Conservation (phyloP, 257 asterid genomes). For the Vinca minor region DNA sequence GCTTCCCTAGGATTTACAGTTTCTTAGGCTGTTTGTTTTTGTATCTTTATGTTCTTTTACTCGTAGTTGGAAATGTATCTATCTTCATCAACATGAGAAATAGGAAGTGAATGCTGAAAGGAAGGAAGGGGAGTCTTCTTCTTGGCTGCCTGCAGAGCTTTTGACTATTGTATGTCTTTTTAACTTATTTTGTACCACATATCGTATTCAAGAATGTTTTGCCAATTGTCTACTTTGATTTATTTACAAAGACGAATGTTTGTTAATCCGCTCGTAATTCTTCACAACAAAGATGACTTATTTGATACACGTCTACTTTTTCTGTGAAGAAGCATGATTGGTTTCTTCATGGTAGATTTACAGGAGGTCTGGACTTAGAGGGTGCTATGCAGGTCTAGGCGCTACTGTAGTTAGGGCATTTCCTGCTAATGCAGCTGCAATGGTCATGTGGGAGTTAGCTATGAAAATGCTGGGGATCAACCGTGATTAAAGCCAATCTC, state of each 20-base stretch:
- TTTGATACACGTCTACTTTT: too few relatives aligned
- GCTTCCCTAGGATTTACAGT: neutral
- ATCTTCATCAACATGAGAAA: slow-evolving; percentile 43
- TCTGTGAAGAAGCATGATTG: slow-evolving; percentile 15
- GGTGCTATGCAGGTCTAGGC: slow-evolving; percentile 87
- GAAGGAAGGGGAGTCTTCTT: slow-evolving; percentile 28
- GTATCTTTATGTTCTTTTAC: neutral
- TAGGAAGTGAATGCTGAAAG: slow-evolving; percentile 27
- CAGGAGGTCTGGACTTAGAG: slow-evolving; percentile 62
- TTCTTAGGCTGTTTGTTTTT: slow-evolving; percentile 10
- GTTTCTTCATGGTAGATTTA: slow-evolving; percentile 49
- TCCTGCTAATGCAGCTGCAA: slow-evolving; percentile 46
- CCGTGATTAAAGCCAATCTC: slow-evolving; percentile 28
- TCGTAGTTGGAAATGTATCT: too few relatives aligned
- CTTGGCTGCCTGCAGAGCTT: slow-evolving; percentile 74
- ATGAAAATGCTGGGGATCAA: slow-evolving; percentile 65
- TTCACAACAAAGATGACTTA: too few relatives aligned
- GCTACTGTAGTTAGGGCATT: slow-evolving; percentile 72
- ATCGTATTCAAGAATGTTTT: neutral
- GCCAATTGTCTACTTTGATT: too few relatives aligned
- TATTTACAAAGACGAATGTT: neutral
- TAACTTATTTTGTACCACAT: neutral
- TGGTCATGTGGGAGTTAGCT: slow-evolving; percentile 44
- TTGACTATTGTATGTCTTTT: slow-evolving; percentile 42
- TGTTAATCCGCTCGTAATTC: too few relatives aligned